Evolutionary conservation across 441 rosid species (phyloP).

Genomic region (Gossypium laxum): DNA sequence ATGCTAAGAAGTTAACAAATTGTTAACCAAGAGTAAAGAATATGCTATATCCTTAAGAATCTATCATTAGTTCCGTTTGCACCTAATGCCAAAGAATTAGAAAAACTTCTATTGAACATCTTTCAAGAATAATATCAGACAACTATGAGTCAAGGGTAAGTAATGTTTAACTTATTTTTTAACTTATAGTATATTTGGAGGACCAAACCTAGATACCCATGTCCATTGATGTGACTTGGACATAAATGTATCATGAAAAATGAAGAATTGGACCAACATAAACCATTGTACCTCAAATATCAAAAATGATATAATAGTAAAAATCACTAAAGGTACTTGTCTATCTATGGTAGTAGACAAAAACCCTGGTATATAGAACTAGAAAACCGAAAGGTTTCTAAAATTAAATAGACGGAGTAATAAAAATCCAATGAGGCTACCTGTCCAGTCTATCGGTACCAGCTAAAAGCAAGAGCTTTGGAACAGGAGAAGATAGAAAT

Average conservation of each 20-base stretch:
- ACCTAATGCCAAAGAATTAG: not conserved
- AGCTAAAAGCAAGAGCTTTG: slow-evolving; percentile 77
- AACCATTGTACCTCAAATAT: not conserved
- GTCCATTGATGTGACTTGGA: not conserved
- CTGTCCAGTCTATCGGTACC: slow-evolving; percentile 89
- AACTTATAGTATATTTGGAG: not conserved
- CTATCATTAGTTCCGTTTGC: not conserved
- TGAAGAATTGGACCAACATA: not conserved
- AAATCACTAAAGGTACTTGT: not conserved
- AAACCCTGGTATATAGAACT: not conserved
- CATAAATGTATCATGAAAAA: not conserved
- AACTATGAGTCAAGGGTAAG: not conserved
- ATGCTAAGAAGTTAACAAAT: not conserved
- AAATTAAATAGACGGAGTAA: not conserved
- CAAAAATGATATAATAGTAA: not conserved
- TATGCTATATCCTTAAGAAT: not conserved
- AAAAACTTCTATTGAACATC: not conserved
- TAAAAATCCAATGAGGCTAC: slow-evolving; percentile 22
- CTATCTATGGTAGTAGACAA: not conserved
- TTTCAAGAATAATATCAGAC: not conserved
- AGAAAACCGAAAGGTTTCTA: not conserved
- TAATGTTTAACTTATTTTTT: not conserved
- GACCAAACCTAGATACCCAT: not conserved
- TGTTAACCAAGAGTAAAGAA: not conserved
- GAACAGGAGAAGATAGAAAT: slow-evolving; percentile 71